phyloP scores from a whole-genome alignment of 192 early-diverging fungal genomes.

The Coemansia sp. region DNA sequence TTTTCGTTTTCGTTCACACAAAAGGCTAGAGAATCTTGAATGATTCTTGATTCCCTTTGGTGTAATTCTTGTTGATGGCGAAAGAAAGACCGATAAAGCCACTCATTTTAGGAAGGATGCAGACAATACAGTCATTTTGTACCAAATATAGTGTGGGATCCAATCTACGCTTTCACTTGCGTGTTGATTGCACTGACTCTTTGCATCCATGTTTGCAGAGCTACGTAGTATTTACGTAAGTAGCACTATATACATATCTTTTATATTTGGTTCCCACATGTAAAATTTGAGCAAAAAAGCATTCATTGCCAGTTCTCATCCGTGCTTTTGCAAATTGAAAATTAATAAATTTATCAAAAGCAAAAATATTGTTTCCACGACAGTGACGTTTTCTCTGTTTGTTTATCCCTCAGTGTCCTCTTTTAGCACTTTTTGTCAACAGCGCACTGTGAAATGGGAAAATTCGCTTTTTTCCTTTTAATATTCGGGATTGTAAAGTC shows the following conservation, averaged over 20 bases:
- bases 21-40: not conserved
- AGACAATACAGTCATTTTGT: not conserved
- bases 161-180: not conserved
- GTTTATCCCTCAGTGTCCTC: too few species aligned
- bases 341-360: too few species aligned
- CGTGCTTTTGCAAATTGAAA: too few species aligned
- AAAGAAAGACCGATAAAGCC: not conserved
- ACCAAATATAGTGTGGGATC: slow-evolving; percentile 1
- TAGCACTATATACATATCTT: not conserved
- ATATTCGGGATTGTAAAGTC: too few species aligned
- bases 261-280: not conserved
- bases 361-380: too few species aligned
- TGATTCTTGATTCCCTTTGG: too few species aligned
- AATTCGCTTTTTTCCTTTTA: too few species aligned
- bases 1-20: not conserved
- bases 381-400: too few species aligned
- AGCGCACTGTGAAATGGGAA: too few species aligned
- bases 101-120: not conserved
- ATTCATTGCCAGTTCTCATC: not conserved
- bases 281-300: not conserved
- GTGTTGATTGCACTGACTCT: too few species aligned
- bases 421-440: too few species aligned
- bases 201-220: not conserved
- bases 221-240: slow-evolving; percentile 2
- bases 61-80: too few species aligned